These are phyloP conservation scores for Colletotrichum chrysophilum DNA, from an alignment of 2,329 filamentous ascomycete species.

Conservation along the genomic window DNA sequence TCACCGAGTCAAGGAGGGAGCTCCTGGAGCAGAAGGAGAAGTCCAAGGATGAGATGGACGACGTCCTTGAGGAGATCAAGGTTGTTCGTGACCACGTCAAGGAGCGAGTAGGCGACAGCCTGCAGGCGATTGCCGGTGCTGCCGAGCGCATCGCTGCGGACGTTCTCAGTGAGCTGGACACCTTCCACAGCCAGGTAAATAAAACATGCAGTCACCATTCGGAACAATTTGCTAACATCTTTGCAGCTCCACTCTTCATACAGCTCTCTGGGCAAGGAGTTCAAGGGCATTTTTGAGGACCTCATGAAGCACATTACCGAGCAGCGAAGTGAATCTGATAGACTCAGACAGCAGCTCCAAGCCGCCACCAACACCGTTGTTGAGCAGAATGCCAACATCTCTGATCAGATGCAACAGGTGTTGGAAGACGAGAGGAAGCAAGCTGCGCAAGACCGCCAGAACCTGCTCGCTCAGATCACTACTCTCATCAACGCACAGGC, in stretches of 20 bases:
- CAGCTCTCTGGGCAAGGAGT: constrained; percentile 80
- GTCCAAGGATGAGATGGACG: constrained; percentile 86
- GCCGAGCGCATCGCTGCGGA: constrained; percentile 90
- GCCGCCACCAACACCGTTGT: constrained; percentile 72
- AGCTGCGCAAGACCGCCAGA: constrained; percentile 75
- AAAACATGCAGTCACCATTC: constrained; percentile 35
- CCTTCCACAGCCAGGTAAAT: constrained; percentile 75
- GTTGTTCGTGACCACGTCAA: constrained; percentile 89
- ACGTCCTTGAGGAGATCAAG: constrained; percentile 91
- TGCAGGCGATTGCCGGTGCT: constrained; percentile 81
- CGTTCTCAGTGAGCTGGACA: constrained; percentile 82
- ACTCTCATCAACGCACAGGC: constrained; percentile 77
- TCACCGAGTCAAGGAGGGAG: constrained; percentile 71
- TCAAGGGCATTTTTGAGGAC: constrained; percentile 85
- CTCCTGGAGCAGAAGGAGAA: constrained; percentile 70
- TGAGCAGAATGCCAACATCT: constrained; percentile 70
- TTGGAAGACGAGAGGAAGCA: constrained; percentile 78
- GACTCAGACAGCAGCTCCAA: constrained; percentile 74
- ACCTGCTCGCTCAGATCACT: constrained; percentile 78
- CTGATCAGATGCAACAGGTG: constrained; percentile 69
- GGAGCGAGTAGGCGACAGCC: constrained; percentile 80
- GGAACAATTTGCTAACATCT: neutral
- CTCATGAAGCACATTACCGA: constrained; percentile 75
- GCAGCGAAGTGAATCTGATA: constrained; percentile 79
- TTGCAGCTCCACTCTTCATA: constrained; percentile 83